Evolutionary conservation across 139 green algal genomes (phyloP), one percentile per base, ranked within the genome.

Genomic region (Bryopsis sp.): DNA sequence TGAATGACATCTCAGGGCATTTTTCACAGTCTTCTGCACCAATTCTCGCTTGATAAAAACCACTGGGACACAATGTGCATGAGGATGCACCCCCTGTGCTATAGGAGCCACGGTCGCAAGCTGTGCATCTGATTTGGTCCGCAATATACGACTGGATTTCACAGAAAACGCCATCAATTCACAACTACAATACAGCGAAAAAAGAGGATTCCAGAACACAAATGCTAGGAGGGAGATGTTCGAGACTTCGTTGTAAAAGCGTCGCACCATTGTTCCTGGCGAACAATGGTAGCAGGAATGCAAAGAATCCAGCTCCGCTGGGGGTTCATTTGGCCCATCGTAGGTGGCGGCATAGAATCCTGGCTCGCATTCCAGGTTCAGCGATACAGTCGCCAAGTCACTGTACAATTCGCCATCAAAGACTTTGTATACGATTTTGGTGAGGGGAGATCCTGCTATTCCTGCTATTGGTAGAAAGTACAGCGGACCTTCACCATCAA

Each of bases 341-440:
- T 54, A 54, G 11, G 43, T 11, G 19, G 19, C 19, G 19, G 15
- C 19, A 19, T 54, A 54, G 43, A 54, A 54, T 11, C 43, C 43
- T 54, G 43, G 43, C 43, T 54, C 43, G 19, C 43, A 54, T 11
- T 11, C 19, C 43, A 54, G 15, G 19, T 54, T 54, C 19, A 54
- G 15, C 15, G 11, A 11, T 11, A 54, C 19, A 19, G 19, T 19
- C 15, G 43, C 43, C 11, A 26, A 11, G 43, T 54, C 19, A 19
- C 43, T 54, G 43, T 54, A 54, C 43, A 54, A 54, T 11, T 54
- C 43, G 43, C 43, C 43, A 19, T 54, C 43, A 19, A 54, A 54
- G 15, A 54, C 43, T 54, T 19, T 54, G 43, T 54, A 54, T 26
- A 19, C 15, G 19, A 54, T 54, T 11, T 11, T 26, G 11, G 19